Evolutionary conservation across 2,329 filamentous ascomycete species (phyloP), one percentile per base, ranked within the genome.

Genomic region (Sclerotinia minor): DNA sequence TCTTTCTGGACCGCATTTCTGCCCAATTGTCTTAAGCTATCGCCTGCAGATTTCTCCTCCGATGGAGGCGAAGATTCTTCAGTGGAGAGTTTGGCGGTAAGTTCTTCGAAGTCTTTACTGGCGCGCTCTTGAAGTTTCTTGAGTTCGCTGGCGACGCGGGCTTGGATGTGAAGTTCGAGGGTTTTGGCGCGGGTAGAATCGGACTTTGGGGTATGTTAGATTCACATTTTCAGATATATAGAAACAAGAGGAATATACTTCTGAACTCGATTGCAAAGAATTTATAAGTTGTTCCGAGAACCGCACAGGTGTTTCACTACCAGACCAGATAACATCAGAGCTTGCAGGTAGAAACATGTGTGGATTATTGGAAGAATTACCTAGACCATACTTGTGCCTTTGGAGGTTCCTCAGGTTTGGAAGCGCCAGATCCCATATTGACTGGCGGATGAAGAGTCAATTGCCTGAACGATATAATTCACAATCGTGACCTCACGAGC

Each of bases 151-250:
- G 90, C 87, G 70, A 97, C 92, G 79, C 94, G 94, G 77, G 87
- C 83, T 82, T 97, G 94, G 79, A 97, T 89, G 75, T 94, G 90
- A 71, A 95, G 87, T 81, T 98, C 94, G 79, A 92, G 82, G 76
- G 89, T 84, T 81, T 92, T 92, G 75, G 90, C 85, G 78, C 94
- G 93, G 72, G 92, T 94, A 69, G 89, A 88, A 82, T 98, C 94
- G 80, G 91, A 94, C 94, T 98, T 69, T 41, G 17, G 55, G 26
- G 4, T 50, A 2, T 38, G 29, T 50, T 38, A 61, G 45, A 38
- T 26, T 24, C 44, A 13, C 7, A 47, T 64, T 41, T 45, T 44
- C 5, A 7, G 5, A n/a, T 13, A 13, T 7, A 26, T 11, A 67
- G 58, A 45, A 55, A 61, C 19, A 21, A 32, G 29, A 21, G 15